Percentiles rank a stretch among this genome's conserved stretches.
Evolutionary conservation across 2,329 filamentous ascomycete species (phyloP).

Genomic region (Aspergillus pseudonomiae): DNA sequence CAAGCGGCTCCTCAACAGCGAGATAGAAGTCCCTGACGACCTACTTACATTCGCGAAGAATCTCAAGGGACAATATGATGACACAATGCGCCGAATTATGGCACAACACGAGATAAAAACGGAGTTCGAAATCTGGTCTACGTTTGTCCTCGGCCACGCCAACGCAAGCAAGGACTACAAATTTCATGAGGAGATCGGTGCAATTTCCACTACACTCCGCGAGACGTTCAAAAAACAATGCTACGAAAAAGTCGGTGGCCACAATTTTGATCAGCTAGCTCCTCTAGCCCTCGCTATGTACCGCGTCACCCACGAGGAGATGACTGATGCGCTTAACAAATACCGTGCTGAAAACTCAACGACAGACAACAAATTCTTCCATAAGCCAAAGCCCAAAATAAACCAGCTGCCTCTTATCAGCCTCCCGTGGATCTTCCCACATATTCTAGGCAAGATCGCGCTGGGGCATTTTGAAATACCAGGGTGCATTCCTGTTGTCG

Average conservation of each 20-base stretch:
- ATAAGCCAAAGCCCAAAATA: slow-evolving; percentile 18
- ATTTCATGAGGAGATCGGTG: slow-evolving; percentile 78
- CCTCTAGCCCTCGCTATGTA: slow-evolving; percentile 89
- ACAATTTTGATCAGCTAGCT: slow-evolving; percentile 62
- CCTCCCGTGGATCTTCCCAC: slow-evolving; percentile 89
- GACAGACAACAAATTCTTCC: slow-evolving; percentile 14
- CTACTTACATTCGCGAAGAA: slow-evolving; percentile 62
- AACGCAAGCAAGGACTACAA: slow-evolving; percentile 78
- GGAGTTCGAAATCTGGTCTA: slow-evolving; percentile 90
- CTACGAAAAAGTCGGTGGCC: slow-evolving; percentile 64
- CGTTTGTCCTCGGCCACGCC: slow-evolving; percentile 78
- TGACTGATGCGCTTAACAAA: slow-evolving; percentile 61
- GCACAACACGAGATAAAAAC: slow-evolving; percentile 79
- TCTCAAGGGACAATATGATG: slow-evolving; percentile 79
- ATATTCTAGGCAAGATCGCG: slow-evolving; percentile 71
- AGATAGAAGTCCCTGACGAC: slow-evolving; percentile 59
- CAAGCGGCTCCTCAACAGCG: slow-evolving; percentile 64
- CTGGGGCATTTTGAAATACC: slow-evolving; percentile 40
- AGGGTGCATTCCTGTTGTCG: slow-evolving; percentile 9
- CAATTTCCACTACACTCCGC: slow-evolving; percentile 67
- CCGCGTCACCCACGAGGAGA: slow-evolving; percentile 73
- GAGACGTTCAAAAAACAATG: slow-evolving; percentile 70
- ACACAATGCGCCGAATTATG: slow-evolving; percentile 75
- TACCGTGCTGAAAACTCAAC: slow-evolving; percentile 34
- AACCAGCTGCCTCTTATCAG: slow-evolving; percentile 77